Evolutionary conservation across 345 rosid genomes (phyloP).

Genomic region (Rhizophora apiculata): DNA sequence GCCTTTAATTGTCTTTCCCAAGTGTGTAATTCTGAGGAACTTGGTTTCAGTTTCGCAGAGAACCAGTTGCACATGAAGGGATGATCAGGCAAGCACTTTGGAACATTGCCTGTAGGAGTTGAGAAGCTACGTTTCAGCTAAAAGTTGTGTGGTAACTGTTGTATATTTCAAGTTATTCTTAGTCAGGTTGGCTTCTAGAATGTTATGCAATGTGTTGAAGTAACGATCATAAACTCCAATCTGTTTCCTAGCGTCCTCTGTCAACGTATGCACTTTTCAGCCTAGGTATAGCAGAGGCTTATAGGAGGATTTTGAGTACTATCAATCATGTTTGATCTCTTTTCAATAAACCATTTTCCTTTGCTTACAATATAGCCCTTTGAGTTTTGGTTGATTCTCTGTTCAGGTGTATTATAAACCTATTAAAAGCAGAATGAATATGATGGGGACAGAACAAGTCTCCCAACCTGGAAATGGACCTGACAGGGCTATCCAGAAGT

Average conservation of each 20-base stretch:
- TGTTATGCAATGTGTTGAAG: background rate
- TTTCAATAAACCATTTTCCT: background rate
- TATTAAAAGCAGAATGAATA: background rate
- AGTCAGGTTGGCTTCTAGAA: slow-evolving; percentile 5
- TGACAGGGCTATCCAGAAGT: no score
- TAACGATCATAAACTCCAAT: background rate
- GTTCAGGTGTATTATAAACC: background rate
- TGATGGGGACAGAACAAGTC: background rate
- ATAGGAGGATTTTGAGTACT: background rate
- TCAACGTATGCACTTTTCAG: background rate
- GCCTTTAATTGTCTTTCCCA: no score
- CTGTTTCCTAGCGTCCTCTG: background rate
- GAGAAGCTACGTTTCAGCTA: slow-evolving; percentile 9
- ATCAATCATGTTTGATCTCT: background rate
- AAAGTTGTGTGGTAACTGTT: background rate
- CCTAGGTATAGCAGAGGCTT: background rate
- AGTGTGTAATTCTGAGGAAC: background rate
- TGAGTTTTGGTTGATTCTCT: background rate
- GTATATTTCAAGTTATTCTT: slow-evolving; percentile 1
- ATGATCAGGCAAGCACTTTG: slow-evolving; percentile 61
- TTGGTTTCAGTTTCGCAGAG: slow-evolving; percentile 57
- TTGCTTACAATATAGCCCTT: background rate
- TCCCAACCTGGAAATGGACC: background rate
- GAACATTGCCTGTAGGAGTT: slow-evolving; percentile 46
- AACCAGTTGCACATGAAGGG: slow-evolving; percentile 56